Percentiles rank a stretch among this genome's conserved stretches.
These are phyloP conservation scores for Acidomyces sp. DNA, from an alignment of 495 filamentous ascomycete genomes.

Conservation along the genomic window DNA sequence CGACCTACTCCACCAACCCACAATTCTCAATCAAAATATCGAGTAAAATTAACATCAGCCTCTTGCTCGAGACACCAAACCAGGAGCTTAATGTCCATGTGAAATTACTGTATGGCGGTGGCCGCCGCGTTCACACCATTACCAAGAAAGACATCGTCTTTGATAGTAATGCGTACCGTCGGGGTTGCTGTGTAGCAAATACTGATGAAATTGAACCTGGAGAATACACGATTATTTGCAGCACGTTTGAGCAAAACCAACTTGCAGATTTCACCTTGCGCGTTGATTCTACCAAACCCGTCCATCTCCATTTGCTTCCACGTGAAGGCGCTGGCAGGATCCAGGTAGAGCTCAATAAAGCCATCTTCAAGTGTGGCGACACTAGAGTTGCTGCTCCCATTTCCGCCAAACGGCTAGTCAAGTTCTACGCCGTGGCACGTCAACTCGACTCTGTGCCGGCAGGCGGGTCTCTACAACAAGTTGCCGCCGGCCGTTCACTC, in stretches of 20 bases:
- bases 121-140: constrained; percentile 53
- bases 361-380: constrained; percentile 17
- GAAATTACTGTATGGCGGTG: constrained; percentile 65
- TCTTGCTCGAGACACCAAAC: constrained; percentile 53
- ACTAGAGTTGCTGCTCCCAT: constrained; percentile 24
- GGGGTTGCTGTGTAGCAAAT: constrained; percentile 59
- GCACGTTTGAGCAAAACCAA: constrained; percentile 72
- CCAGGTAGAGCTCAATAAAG: constrained; percentile 15
- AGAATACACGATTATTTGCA: constrained; percentile 73
- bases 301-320: constrained; percentile 39
- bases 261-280: constrained; percentile 61
- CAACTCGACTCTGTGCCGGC: constrained; percentile 24
- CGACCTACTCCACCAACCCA: constrained; percentile 68
- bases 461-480: constrained; percentile 17
- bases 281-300: constrained; percentile 46
- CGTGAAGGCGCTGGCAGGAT: constrained; percentile 58
- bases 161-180: constrained; percentile 72
- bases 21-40: constrained; percentile 60
- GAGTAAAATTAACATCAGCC: constrained; percentile 43
- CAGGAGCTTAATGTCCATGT: constrained; percentile 61
- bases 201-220: constrained; percentile 45
- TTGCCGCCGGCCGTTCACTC: constrained; percentile 37
- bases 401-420: constrained; percentile 18
- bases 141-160: constrained; percentile 63
- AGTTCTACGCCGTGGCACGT: constrained; percentile 25